Evolutionary conservation across 1,284 basidiomycete genomes (phyloP).

Genomic region (Irpex sp.): DNA sequence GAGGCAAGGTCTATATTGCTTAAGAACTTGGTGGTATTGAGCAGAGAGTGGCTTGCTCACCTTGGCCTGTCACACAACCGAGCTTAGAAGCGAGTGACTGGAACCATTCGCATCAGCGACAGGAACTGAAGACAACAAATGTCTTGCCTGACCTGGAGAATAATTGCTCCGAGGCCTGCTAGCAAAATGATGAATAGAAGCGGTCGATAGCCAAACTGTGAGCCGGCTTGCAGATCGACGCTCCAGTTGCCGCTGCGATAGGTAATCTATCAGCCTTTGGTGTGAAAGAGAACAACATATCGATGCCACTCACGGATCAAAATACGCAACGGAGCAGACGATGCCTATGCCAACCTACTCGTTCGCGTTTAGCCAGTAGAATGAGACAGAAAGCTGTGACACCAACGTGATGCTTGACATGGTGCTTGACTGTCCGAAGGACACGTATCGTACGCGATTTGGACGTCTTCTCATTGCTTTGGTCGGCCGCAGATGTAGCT

Average conservation of each 20-base stretch:
- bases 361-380: background rate
- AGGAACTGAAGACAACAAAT: conserved; percentile 1
- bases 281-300: background rate
- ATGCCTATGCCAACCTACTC: conserved; percentile 43
- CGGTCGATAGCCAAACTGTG: conserved; percentile 69
- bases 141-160: conserved; percentile 52
- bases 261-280: conserved; percentile 3
- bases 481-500: background rate
- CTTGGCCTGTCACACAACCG: conserved; percentile 66
- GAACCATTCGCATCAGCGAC: background rate
- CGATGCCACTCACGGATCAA: conserved; percentile 50
- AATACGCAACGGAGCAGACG: conserved; percentile 61
- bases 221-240: conserved; percentile 71
- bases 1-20: conserved; percentile 52
- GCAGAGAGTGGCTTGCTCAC: conserved; percentile 30
- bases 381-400: background rate
- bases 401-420: conserved; percentile 44
- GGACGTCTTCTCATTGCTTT: background rate
- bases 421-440: conserved; percentile 31
- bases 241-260: conserved; percentile 57
- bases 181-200: conserved; percentile 85
- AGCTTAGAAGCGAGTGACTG: conserved; percentile 57
- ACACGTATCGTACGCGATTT: background rate
- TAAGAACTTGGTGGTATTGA: background rate
- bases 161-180: conserved; percentile 77